These are phyloP conservation scores for Heliamphora exappendiculata DNA, from an alignment of 148 eudicot genomes.

Conservation along the genomic window DNA sequence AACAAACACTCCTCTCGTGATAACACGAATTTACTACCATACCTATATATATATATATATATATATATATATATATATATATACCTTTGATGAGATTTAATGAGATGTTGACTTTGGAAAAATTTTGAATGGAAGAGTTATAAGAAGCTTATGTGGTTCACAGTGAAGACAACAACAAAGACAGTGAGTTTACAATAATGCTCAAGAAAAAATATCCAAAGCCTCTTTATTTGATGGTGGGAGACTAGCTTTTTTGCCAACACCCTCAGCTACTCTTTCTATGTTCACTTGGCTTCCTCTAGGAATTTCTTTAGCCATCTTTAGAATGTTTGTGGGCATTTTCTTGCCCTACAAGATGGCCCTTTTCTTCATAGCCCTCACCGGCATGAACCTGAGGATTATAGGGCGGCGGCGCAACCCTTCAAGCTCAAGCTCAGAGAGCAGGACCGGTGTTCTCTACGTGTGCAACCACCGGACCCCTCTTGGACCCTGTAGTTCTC, in stretches of 20 bases:
- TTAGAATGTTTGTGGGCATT: constrained; percentile 47
- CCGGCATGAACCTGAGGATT: constrained; percentile 43
- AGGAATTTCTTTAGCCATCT: constrained; percentile 47
- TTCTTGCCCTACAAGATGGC: constrained; percentile 42
- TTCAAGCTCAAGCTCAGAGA: neutral
- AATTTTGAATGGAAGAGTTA: too few species aligned
- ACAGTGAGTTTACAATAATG: constrained; percentile 23
- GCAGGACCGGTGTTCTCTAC: constrained; percentile 33
- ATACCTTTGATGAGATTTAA: too few species aligned
- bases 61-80: too few species aligned
- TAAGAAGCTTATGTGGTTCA: constrained; percentile 76
- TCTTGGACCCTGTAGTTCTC: constrained; percentile 66
- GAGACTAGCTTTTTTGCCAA: constrained; percentile 76
- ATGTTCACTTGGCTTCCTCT: constrained; percentile 81
- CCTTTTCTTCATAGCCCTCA: constrained; percentile 28
- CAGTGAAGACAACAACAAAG: constrained; percentile 36
- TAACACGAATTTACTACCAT: too few species aligned
- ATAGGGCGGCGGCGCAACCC: constrained; percentile 22
- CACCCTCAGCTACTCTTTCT: constrained; percentile 55
- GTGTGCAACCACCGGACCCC: constrained; percentile 77
- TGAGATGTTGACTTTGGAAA: too few species aligned
- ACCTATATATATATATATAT: too few species aligned
- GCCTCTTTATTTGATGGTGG: constrained; percentile 86
- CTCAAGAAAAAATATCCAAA: constrained; percentile 75
- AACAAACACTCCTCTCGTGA: too few species aligned